Percentiles rank a stretch among this genome's conserved stretches.
Conservation (phyloP, 352 stramenopile genomes). For the Phytophthora agathidicida region DNA sequence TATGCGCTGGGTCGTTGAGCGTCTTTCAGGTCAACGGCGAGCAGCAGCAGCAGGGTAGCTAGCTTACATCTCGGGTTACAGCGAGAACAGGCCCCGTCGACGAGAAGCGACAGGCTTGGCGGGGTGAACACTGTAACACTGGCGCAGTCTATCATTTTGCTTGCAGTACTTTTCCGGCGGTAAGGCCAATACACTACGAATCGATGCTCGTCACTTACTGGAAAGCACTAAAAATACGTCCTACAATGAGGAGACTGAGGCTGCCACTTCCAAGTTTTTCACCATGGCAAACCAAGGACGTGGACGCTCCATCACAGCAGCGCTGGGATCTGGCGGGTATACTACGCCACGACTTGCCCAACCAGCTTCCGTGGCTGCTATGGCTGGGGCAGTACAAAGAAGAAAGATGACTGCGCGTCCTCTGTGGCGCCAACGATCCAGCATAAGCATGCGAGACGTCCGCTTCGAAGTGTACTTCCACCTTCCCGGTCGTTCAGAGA, state of each 20-base stretch:
- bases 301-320: slow-evolving; percentile 3
- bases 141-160: background rate
- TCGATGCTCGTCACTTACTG: too few species aligned
- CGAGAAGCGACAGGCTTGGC: too few species aligned
- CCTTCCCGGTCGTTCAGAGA: slow-evolving; percentile 33
- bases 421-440: slow-evolving; percentile 29
- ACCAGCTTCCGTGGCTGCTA: slow-evolving; percentile 11
- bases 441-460: slow-evolving; percentile 28
- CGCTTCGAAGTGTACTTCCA: slow-evolving; percentile 64
- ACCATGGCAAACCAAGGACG: slow-evolving; percentile 10
- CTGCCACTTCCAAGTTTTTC: background rate
- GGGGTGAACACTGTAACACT: too few species aligned
- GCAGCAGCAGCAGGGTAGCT: too few species aligned
- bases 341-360: slow-evolving; percentile 19
- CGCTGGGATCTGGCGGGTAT: background rate
- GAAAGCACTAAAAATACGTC: slow-evolving; percentile 32
- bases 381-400: slow-evolving; percentile 12
- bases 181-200: too few species aligned
- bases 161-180: too few species aligned
- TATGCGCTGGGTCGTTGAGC: too few species aligned
- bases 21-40: too few species aligned
- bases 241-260: too few species aligned
- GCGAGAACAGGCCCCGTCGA: too few species aligned
- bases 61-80: too few species aligned
- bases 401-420: slow-evolving; percentile 8